These are phyloP conservation scores for Chlorella variabilis DNA, from an alignment of 163 green algal genomes.

Conservation along the genomic window DNA sequence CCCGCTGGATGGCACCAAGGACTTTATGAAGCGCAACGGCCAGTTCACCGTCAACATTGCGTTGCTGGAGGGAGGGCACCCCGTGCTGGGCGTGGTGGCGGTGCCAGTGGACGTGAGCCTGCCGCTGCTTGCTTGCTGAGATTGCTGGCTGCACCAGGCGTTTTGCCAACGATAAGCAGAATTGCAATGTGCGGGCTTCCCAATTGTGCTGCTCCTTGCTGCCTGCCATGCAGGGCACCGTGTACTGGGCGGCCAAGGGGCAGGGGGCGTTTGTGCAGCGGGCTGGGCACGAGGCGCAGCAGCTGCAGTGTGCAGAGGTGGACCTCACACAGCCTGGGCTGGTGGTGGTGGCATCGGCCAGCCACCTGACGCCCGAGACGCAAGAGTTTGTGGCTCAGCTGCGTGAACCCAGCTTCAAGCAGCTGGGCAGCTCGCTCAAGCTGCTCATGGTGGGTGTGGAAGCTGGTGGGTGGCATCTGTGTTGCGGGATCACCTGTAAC, in stretches of 20 bases:
- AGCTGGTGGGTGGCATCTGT: no score
- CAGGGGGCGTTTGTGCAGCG: constrained; percentile 67
- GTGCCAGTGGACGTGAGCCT: constrained; percentile 41
- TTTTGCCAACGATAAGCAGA: no score
- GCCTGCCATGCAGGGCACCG: constrained; percentile 26
- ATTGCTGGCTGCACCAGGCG: no score
- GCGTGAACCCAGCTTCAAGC: constrained; percentile 67
- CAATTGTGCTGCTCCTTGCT: no score
- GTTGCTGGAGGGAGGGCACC: constrained; percentile 39
- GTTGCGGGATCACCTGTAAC: no score
- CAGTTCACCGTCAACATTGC: constrained; percentile 65
- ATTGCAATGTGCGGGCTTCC: no score
- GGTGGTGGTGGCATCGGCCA: constrained; percentile 65
- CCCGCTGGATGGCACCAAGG: constrained; percentile 90
- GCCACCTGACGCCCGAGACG: constrained; percentile 73
- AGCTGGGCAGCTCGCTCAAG: constrained; percentile 85
- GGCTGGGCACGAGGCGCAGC: constrained; percentile 19
- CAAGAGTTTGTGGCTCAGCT: constrained; percentile 80
- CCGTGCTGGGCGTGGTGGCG: constrained; percentile 54
- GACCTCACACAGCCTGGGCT: constrained; percentile 41
- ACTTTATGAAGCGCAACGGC: constrained; percentile 59
- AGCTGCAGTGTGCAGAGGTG: constrained; percentile 56
- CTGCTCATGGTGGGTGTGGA: constrained; percentile 83
- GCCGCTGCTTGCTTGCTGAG: not conserved
- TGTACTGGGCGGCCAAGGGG: constrained; percentile 67